Percentiles rank a stretch among this genome's conserved stretches.
Conservation (phyloP, 2,329 filamentous ascomycete species). For the Aspergillus ochraceus region DNA sequence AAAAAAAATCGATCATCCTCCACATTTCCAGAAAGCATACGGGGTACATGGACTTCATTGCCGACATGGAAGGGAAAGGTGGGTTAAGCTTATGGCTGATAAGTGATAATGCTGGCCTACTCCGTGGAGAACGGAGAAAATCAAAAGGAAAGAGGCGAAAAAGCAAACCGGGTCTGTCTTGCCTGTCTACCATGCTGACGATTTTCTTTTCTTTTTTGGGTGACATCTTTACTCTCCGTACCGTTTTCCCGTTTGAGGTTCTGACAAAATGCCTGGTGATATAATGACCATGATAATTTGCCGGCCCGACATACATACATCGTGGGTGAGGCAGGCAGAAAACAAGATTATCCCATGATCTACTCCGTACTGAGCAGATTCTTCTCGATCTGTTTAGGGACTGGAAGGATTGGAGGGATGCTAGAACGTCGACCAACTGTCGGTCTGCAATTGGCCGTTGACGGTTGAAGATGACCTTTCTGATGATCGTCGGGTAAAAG, state of each 20-base stretch:
- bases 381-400: not conserved
- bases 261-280: not conserved
- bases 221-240: not conserved
- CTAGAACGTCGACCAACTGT: not conserved
- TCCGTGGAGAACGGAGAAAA: not conserved
- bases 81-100: not conserved
- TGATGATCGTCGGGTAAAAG: not conserved
- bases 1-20: not conserved
- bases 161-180: not conserved
- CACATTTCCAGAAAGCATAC: not conserved
- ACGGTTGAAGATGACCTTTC: not conserved
- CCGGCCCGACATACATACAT: not conserved
- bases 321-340: not conserved
- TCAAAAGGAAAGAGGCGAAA: not conserved
- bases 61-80: not conserved
- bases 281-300: not conserved
- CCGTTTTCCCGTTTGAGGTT: not conserved
- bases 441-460: not conserved
- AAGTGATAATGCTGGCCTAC: not conserved
- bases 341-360: constrained; percentile 1
- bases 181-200: not conserved
- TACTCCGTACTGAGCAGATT: not conserved
- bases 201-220: not conserved
- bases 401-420: not conserved
- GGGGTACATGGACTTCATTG: not conserved